Evolutionary conservation across 257 asterid species (phyloP), one percentile per base, ranked within the genome.

Genomic region (Cruciata laevipes): DNA sequence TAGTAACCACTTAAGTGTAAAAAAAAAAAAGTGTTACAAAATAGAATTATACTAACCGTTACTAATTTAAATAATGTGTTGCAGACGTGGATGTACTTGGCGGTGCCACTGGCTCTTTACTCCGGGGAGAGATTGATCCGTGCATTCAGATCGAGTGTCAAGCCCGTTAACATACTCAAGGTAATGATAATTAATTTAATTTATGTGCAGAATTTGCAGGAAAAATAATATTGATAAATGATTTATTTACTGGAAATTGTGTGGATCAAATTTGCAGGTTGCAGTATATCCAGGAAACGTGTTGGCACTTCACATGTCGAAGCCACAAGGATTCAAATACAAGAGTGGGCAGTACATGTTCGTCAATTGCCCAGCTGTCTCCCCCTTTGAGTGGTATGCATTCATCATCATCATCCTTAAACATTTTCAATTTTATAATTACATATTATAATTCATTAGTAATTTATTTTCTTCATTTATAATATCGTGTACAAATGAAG

Each of bases 81-180:
- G 13, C 85, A 90, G 97, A 88, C 96, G 27, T 88, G 97, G 97
- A 90, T 90, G 95, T 90, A 90, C 75, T 58, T 90, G 63, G 83
- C 88, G 0, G 24, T 90, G 40, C 97, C 96, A 0, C 64, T 90
- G 20, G 3, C 42, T 32, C 86, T 90, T 18, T 87, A 90, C 65
- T 87, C 76, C 52, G 78, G 87, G 9, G 97, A 90, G 77, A 84
- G 97, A 62, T 78, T 83, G 78, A 76, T 79, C 10, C 82, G 92
- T 55, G 92, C 92, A 7, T 84, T 84, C 64, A 82, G 97, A 62
- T 90, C 97, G 24, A 90, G 87, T 72, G 75, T 88, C 73, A 88
- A 88, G 79, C 71, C 82, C 25, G 96, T 90, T 44, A 79, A 86
- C 70, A 90, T 90, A 57, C 77, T 84, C 23, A 86, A 88, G 96